A percentile compares a stretch with the other conserved stretches of the same genome.
phyloP scores from a whole-genome alignment of 2,329 filamentous ascomycete species.

The Ascochyta lentis region DNA sequence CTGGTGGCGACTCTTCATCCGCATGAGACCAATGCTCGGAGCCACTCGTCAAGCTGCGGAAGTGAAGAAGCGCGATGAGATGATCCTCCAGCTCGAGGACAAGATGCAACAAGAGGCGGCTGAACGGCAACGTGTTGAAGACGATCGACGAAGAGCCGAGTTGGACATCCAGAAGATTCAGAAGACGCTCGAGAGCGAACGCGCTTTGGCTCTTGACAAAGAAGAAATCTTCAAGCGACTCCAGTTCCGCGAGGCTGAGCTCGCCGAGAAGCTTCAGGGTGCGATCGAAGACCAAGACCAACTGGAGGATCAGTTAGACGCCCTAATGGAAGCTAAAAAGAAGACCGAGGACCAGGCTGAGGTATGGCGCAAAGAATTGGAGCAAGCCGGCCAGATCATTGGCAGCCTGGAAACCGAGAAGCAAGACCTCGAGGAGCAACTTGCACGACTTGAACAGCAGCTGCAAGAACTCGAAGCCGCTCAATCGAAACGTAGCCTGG shows the following conservation, averaged over 20 bases:
- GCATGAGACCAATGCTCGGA: conserved; percentile 94
- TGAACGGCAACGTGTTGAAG: conserved; percentile 81
- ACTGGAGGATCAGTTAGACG: conserved; percentile 91
- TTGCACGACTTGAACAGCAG: conserved; percentile 72
- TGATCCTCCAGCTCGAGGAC: conserved; percentile 84
- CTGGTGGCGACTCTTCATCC: conserved; percentile 95
- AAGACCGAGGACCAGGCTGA: conserved; percentile 85
- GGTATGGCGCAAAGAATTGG: conserved; percentile 78
- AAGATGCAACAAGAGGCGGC: conserved; percentile 80
- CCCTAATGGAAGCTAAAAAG: conserved; percentile 86
- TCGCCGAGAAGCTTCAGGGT: conserved; percentile 90
- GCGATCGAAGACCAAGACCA: conserved; percentile 94
- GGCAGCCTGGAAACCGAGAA: conserved; percentile 87
- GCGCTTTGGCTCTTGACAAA: conserved; percentile 94
- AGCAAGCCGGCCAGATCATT: conserved; percentile 90
- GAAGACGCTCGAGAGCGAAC: conserved; percentile 92
- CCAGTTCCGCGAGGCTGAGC: conserved; percentile 86
- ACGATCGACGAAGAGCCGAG: conserved; percentile 87
- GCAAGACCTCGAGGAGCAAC: conserved; percentile 70
- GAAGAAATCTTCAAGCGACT: conserved; percentile 99
- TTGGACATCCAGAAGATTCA: conserved; percentile 88
- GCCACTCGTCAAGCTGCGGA: conserved; percentile 90
- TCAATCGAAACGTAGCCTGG: conserved; percentile 75
- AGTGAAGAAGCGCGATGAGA: conserved; percentile 92
- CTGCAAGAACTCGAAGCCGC: conserved; percentile 73